Evolutionary conservation across 176 grass and related monocot species (phyloP), one percentile per base, ranked within the genome.

Genomic region (Oryza australiensis): DNA sequence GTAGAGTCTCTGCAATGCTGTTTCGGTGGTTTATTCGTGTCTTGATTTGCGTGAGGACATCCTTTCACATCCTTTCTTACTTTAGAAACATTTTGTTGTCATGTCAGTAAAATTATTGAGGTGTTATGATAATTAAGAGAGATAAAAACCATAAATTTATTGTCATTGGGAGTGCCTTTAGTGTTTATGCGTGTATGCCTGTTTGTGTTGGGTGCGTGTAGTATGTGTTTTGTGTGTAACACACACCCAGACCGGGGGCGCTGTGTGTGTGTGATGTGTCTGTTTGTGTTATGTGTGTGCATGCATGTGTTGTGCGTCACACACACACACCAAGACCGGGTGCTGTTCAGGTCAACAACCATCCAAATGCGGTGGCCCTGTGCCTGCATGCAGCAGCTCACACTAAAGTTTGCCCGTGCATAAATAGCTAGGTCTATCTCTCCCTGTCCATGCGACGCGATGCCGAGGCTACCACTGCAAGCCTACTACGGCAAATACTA

Each of bases 271-370:
- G 0, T 10, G 9, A 37, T 5, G 34, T 6, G 5, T 49, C 14
- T 4, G 46, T 49, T 49, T 49, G 46, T 49, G 14, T 18, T 1
- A 5, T 16, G 4, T 48, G 45, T 15, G 3, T 48, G 11, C 35
- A 37, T 37, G 35, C 35, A 8, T 37, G 35, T 8, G 35, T 37
- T 15, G 45, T 48, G 13, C 15, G 41, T 12, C 7, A 12, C 43
- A 14, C 2, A 49, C 43, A 16, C 14, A 49, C 46, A 49, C 3
- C 28, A 14, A 79, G 80, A 83, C 41, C 66, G 41, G 57, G 66
- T 37, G 12, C 42, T 83, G 74, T 66, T 80, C 1, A 20, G 84
- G 77, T 78, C 80, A 83, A 77, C 65, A 78, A 24, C 18, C 18
- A 53, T 46, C 51, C 9, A 74, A 15, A 68, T 37, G 65, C 46